phyloP scores from a whole-genome alignment of 2,329 filamentous ascomycete genomes.

The Fusarium dlaminii region DNA sequence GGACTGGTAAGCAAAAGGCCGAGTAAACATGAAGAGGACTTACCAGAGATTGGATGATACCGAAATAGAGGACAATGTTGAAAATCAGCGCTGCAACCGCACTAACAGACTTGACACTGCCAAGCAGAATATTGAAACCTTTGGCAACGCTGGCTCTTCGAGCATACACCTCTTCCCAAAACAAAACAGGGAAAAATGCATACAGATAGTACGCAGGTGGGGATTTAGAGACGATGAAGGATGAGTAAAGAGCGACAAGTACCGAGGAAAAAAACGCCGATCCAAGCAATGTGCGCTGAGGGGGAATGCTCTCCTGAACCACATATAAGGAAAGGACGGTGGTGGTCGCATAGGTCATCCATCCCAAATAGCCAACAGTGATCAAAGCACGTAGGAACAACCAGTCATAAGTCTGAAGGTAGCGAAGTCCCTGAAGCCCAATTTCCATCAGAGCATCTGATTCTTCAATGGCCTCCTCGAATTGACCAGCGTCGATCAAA shows the following conservation, averaged over 20 bases:
- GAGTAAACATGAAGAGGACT: slow-evolving; percentile 41
- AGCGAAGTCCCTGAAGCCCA: slow-evolving; percentile 84
- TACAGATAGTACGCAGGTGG: slow-evolving; percentile 90
- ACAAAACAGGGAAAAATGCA: slow-evolving; percentile 88
- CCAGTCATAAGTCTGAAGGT: slow-evolving; percentile 99
- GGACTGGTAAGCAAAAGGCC: slow-evolving; percentile 3
- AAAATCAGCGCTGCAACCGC: slow-evolving; percentile 68
- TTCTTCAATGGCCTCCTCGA: slow-evolving; percentile 81
- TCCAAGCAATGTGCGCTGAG: slow-evolving; percentile 69
- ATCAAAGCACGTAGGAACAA: slow-evolving; percentile 90
- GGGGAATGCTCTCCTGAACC: slow-evolving; percentile 72
- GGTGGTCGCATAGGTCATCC: slow-evolving; percentile 92
- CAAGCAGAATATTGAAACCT: slow-evolving; percentile 75
- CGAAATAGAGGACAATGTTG: slow-evolving; percentile 74
- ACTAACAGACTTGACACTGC: slow-evolving; percentile 69
- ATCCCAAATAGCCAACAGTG: slow-evolving; percentile 90
- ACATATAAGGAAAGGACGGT: slow-evolving; percentile 91
- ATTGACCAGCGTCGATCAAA: slow-evolving; percentile 72
- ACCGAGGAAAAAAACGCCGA: slow-evolving; percentile 77
- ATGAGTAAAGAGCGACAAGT: slow-evolving; percentile 79
- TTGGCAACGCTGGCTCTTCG: slow-evolving; percentile 74
- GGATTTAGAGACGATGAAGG: slow-evolving; percentile 82
- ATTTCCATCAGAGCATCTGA: slow-evolving; percentile 80
- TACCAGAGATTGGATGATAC: slow-evolving; percentile 81
- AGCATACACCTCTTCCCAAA: slow-evolving; percentile 96